These are phyloP conservation scores for Lichtheimia ramosa DNA, from an alignment of 371 early-diverging fungal genomes.

Conservation along the genomic window DNA sequence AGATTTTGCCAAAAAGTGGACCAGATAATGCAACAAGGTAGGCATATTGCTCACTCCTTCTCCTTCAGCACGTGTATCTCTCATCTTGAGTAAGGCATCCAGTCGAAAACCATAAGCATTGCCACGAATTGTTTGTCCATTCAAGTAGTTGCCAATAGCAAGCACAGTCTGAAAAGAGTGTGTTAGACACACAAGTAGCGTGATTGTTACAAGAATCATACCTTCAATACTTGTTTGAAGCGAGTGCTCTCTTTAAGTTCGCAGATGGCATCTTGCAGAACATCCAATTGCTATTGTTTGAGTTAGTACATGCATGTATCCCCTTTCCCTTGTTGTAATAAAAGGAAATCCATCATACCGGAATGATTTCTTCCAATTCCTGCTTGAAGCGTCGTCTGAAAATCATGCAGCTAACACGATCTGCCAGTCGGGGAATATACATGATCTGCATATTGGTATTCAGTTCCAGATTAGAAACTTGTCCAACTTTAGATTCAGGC, in stretches of 20 bases:
- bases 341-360: constrained; percentile 35
- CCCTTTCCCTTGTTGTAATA: neutral
- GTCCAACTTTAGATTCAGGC: no score
- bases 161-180: constrained; percentile 54
- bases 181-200: neutral
- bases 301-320: neutral
- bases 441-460: constrained; percentile 43
- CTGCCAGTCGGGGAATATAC: constrained; percentile 69
- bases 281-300: constrained; percentile 21
- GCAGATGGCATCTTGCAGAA: constrained; percentile 29
- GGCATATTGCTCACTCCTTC: constrained; percentile 56
- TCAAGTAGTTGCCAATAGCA: constrained; percentile 81
- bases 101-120: constrained; percentile 81
- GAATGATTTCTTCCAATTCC: constrained; percentile 68
- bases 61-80: constrained; percentile 67
- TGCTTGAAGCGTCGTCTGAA: constrained; percentile 70
- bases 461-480: no score
- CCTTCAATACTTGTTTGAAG: constrained; percentile 63
- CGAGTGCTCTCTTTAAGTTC: constrained; percentile 30
- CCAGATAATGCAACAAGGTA: constrained; percentile 79
- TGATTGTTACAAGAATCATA: constrained; percentile 8
- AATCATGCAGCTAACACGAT: constrained; percentile 73
- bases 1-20: constrained; percentile 58
- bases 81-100: constrained; percentile 70
- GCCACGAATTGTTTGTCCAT: constrained; percentile 78